Conservation (phyloP, 1,284 basidiomycete species). For the Coniferiporia sulphurascens region DNA sequence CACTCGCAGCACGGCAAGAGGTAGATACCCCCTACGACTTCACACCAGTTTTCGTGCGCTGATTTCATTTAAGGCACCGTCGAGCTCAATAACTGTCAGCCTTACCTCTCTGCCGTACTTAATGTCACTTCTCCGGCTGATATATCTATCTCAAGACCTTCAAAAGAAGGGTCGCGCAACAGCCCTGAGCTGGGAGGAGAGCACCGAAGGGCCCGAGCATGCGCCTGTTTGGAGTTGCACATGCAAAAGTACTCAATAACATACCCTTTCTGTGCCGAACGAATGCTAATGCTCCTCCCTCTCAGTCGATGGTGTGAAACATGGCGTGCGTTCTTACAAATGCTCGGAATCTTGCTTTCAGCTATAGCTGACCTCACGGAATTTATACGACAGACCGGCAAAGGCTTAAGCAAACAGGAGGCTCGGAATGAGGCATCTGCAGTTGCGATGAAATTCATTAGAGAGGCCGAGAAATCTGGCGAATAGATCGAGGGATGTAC, state of each 20-base stretch:
- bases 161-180: slow-evolving; percentile 6
- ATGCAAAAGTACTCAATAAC: slow-evolving; percentile 13
- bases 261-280: neutral
- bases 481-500: neutral
- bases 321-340: slow-evolving; percentile 4
- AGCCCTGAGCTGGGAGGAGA: slow-evolving; percentile 14
- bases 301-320: slow-evolving; percentile 13
- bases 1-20: neutral
- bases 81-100: slow-evolving; percentile 17
- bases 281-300: neutral
- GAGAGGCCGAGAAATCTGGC: neutral
- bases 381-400: slow-evolving; percentile 8
- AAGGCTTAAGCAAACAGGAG: slow-evolving; percentile 9
- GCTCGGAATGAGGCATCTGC: slow-evolving; percentile 9
- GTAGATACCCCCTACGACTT: neutral
- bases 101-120: too few species aligned
- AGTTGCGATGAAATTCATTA: neutral
- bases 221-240: slow-evolving; percentile 14
- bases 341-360: neutral
- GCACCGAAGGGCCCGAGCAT: slow-evolving; percentile 11
- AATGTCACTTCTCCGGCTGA: neutral
- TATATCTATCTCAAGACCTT: slow-evolving; percentile 5
- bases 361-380: neutral
- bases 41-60: neutral
- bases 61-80: slow-evolving; percentile 8